Base-by-base conservation (phyloP, 202 grass and related monocot species). In the Schoenoplectus tabernaemontani region DNA sequence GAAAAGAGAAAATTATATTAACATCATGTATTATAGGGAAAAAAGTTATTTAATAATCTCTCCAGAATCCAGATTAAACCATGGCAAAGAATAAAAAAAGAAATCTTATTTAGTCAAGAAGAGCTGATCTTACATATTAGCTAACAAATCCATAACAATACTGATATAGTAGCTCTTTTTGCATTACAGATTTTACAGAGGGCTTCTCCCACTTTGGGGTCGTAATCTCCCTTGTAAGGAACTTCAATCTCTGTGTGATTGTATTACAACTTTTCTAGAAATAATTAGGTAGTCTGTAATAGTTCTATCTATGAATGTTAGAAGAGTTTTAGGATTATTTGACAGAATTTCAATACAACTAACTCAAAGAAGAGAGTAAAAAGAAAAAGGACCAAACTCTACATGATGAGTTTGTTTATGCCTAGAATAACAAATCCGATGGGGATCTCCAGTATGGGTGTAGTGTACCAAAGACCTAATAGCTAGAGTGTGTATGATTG, bases 171-270 rank as follows among this genome's bases (percentile, higher is more conserved):
- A 9, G 9, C 4, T 59, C 69, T 32, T 88, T 85, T 83, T 76
- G 37, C 57, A 26, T 85, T 92, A 64, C 87, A 97, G 94, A 30
- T 97, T 97, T 82, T 97, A 97, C 75, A 92, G 83, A 80, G 94
- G 91, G 7, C 89, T 97, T 83, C 73, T 94, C 76, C 94, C 94
- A 37, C 94, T 94, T 65, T 97, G 94, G 94, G 89, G 91, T 53
- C 85, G 91, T 43, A 97, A 97, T 84, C 94, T 97, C 88, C 91
- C 94, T 85, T 97, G 94, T 97, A 94, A 89, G 42, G 17, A 81
- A 37, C 39, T 42, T 32, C 11, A 1, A 30, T 53, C 53, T 56
- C 23, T 37, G 57, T 66, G 59, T 71, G 32, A 6, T 59, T 77
- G 12, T 59, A 60, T 22, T 58, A 38, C 36, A 57, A 78, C 23